Base-by-base conservation (phyloP, 768 basidiomycete genomes). In the Lentinula boryana region DNA sequence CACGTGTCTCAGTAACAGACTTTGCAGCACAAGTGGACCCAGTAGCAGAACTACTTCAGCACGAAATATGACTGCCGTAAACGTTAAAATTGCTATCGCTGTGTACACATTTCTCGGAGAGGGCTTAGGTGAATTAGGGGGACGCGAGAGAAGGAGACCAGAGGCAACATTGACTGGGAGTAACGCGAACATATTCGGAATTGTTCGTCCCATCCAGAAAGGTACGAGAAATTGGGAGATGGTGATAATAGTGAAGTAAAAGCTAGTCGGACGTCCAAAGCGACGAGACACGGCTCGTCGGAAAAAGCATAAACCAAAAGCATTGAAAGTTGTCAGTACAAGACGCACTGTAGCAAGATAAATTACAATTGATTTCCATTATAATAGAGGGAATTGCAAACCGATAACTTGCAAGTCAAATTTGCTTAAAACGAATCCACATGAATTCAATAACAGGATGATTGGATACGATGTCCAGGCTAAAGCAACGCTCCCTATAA, bases 131-230 rank as follows among this genome's bases (percentile, higher is more conserved):
- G 79, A 71, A 51, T 76, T 79, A 1, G 78, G 76, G 0, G 75
- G 68, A 33, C 72, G 72, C 56, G 78, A 68, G 38, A 89, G 67
- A 4, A 89, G 63, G 32, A 83, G 70, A 60, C 74, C 81, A 10
- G 76, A 70, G 0, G 87, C 78, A 18, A 86, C 16, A 61, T 87
- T 91, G 31, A 89, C 90, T 88, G 55, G 53, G 2, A 89, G 76
- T 16, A 95, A 74, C 3, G 94, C 94, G 63, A 95, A 86, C 87
- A 94, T 96, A 70, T 98, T 99, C 1, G 97, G 96, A 6, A 98
- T 72, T 0, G 96, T 97, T 58, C 97, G 76, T 2, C 94, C 87
- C 79, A 94, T 91, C 88, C 93, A 98, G 71, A 93, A 99, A 6
- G 87, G 87, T 5, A 95, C 69, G 69, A 98, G 97, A 68, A 97